Percentiles rank a stretch among this genome's conserved stretches.
Conservation (phyloP, 2,329 filamentous ascomycete genomes). For the Cladosporium colombiae region DNA sequence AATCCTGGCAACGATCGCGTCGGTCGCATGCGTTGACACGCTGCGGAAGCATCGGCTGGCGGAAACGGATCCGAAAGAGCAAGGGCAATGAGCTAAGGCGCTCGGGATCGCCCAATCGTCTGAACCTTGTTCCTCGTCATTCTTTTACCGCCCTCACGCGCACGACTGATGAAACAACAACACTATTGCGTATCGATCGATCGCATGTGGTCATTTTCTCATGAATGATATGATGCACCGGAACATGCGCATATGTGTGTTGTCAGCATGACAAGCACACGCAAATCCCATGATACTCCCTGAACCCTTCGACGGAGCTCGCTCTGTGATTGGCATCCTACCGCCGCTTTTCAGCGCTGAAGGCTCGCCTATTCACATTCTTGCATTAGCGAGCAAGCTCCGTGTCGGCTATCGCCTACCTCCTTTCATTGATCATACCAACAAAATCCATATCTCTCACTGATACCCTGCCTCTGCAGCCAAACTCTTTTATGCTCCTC, state of each 20-base stretch:
- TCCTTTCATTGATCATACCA: neutral
- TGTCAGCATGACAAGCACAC: neutral
- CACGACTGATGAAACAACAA: neutral
- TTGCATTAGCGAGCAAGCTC: neutral
- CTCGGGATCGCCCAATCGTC: constrained; percentile 1
- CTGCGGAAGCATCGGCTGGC: neutral
- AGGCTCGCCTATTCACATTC: neutral
- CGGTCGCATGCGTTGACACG: neutral
- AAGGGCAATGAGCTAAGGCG: neutral
- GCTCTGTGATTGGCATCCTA: neutral
- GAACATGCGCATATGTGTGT: neutral
- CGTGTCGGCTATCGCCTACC: neutral
- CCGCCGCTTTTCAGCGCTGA: neutral
- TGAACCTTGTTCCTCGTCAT: neutral
- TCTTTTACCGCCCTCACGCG: neutral
- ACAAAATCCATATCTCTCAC: neutral
- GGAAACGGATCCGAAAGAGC: constrained; percentile 1
- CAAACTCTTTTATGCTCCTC: neutral
- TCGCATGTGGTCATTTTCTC: neutral
- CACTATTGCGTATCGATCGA: neutral
- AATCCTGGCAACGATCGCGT: neutral
- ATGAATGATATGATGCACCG: neutral
- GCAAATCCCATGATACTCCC: neutral
- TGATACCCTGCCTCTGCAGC: neutral
- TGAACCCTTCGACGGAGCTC: too few relatives aligned